Conservation (phyloP, 768 basidiomycete species). For the Brasilioporus rufonigricans region DNA sequence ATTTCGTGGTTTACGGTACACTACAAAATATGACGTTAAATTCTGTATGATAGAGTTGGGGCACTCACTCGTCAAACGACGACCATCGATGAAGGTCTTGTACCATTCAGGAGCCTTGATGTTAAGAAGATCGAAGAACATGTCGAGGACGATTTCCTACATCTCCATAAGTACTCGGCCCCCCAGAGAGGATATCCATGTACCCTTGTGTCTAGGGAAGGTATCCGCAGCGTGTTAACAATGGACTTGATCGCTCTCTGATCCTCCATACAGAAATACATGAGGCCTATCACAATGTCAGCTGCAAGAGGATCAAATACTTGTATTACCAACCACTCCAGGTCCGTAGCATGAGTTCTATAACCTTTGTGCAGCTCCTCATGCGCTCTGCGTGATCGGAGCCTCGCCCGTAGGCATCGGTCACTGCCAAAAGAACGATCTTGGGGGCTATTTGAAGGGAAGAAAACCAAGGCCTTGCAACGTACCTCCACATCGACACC, state of each 20-base stretch:
- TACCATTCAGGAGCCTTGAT: constrained; percentile 94
- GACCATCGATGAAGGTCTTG: constrained; percentile 86
- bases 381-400: constrained; percentile 77
- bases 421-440: constrained; percentile 87
- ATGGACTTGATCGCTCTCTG: constrained; percentile 83
- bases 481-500: constrained; percentile 88
- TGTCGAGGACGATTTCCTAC: constrained; percentile 89
- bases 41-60: background rate
- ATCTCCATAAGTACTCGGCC: constrained; percentile 13
- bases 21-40: constrained; percentile 32
- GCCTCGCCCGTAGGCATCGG: constrained; percentile 88
- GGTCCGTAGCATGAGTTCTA: constrained; percentile 80
- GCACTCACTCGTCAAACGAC: constrained; percentile 78
- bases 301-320: background rate
- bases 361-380: constrained; percentile 71
- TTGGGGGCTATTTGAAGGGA: constrained; percentile 26
- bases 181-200: background rate
- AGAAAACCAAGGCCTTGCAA: background rate
- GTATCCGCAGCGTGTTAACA: constrained; percentile 83
- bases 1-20: constrained; percentile 62
- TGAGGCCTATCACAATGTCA: constrained; percentile 55
- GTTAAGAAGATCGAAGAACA: constrained; percentile 91
- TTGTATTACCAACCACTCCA: constrained; percentile 77
- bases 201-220: constrained; percentile 83
- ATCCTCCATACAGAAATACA: constrained; percentile 92